phyloP scores from a whole-genome alignment of 306 rosid species.

The Vigna reflexopilosa region DNA sequence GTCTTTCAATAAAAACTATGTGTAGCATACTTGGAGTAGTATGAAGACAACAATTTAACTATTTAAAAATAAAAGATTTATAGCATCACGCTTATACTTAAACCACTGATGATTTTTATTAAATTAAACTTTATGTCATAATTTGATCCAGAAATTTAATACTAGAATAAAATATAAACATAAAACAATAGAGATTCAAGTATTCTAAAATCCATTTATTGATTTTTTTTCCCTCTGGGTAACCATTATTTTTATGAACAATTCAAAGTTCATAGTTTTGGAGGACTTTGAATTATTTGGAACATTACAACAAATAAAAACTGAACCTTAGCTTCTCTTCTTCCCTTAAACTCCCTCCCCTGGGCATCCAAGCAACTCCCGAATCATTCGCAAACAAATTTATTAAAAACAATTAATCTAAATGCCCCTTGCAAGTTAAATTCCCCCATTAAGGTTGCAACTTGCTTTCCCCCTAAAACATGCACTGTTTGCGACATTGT shows the following conservation, averaged over 20 bases:
- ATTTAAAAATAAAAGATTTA: neutral
- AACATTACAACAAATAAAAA: conserved; percentile 35
- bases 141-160: neutral
- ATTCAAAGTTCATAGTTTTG: conserved; percentile 32
- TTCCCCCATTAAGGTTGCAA: neutral
- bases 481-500: neutral
- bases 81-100: neutral
- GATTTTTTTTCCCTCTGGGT: neutral
- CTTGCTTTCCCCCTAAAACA: neutral
- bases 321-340: neutral
- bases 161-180: neutral
- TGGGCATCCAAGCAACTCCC: neutral
- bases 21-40: too few relatives aligned
- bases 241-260: conserved; percentile 33
- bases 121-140: neutral
- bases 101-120: neutral
- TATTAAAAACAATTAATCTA: conserved; percentile 40
- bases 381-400: conserved; percentile 10
- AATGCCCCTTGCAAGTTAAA: neutral
- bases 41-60: neutral
- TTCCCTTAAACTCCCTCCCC: neutral
- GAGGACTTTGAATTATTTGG: conserved; percentile 41
- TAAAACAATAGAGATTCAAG: neutral
- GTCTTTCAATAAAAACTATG: neutral
- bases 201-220: neutral